Percentiles rank a stretch among this genome's conserved stretches.
phyloP scores from a whole-genome alignment of 169 alveolate genomes.

The Theileria annulata region DNA sequence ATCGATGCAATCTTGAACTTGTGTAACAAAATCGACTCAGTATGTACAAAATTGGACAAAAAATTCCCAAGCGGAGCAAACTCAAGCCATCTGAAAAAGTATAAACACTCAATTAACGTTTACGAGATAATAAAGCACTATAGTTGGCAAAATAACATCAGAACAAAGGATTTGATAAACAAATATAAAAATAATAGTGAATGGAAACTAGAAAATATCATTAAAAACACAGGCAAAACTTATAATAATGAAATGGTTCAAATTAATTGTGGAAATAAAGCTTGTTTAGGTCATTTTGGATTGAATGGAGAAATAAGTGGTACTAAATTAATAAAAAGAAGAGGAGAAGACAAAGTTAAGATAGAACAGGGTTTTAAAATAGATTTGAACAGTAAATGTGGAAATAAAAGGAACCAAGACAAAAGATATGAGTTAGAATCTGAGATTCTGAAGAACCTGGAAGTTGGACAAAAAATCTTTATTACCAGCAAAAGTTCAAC shows the following conservation, averaged over 20 bases:
- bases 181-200: not conserved
- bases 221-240: not conserved
- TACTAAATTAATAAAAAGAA: not conserved
- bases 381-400: not conserved
- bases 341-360: not conserved
- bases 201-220: not conserved
- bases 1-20: conserved; percentile 57
- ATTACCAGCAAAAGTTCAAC: conserved; percentile 24
- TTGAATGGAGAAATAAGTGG: not conserved
- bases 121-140: too few relatives aligned
- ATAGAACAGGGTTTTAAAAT: not conserved
- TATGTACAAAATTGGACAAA: conserved; percentile 47
- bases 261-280: not conserved
- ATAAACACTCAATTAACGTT: not conserved
- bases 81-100: not conserved
- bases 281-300: not conserved
- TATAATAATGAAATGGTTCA: not conserved
- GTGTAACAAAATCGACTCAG: conserved; percentile 50
- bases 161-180: not conserved
- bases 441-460: conserved; percentile 35
- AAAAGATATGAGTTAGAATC: not conserved
- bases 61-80: conserved; percentile 33
- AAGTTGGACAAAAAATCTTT: conserved; percentile 43
- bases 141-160: not conserved
- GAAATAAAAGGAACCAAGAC: not conserved